Base-by-base conservation (phyloP, 2,329 filamentous ascomycete species). In the Periconia digitata region DNA sequence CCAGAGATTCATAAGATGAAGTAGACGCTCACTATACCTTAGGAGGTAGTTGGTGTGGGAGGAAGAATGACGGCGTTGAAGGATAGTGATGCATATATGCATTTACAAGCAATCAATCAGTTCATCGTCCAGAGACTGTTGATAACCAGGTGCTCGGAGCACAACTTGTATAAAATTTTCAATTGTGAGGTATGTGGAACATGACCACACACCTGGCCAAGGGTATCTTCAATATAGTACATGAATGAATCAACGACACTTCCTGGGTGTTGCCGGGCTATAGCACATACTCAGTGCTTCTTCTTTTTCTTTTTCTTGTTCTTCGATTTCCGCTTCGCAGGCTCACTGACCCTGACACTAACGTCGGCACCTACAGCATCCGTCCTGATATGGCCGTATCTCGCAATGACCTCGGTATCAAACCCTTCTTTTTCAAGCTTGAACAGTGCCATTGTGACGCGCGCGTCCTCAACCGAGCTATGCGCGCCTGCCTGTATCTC, bases 361-460 rank as follows among this genome's bases (percentile, higher is more conserved):
- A 47, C 56, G n/a, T 63, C 60, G 5, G 49, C 49, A 41, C 56
- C 53, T 34, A 47, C 45, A 6, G 50, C 49, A 41, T 64, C 65
- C 6, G 59, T 42, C 29, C 58, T 62, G 13, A 61, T 56, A 27
- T 64, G 59, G 12, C 67, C 64, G 49, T 67, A 94, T 48, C 81
- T 83, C 69, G 84, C 85, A 47, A 85, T 76, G 68, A 90, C 84
- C 67, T 95, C 90, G 48, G 84, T 76, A 66, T 97, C 94, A 66
- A 99, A 96, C 0, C 80, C 87, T 16, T 85, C 79, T 74, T 96
- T 97, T 68, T 91, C 84, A 56, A 84, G 83, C 53, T 89, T 81
- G 65, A 95, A 97, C 36, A 99, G 74, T 47, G 92, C 75, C 91
- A 99, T 97, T 0, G 91, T 86, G 5, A 89, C 90, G 57, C 90